Percentiles rank a stretch among this genome's conserved stretches.
phyloP scores from a whole-genome alignment of 352 stramenopile species.

The Phytophthora colocasiae region DNA sequence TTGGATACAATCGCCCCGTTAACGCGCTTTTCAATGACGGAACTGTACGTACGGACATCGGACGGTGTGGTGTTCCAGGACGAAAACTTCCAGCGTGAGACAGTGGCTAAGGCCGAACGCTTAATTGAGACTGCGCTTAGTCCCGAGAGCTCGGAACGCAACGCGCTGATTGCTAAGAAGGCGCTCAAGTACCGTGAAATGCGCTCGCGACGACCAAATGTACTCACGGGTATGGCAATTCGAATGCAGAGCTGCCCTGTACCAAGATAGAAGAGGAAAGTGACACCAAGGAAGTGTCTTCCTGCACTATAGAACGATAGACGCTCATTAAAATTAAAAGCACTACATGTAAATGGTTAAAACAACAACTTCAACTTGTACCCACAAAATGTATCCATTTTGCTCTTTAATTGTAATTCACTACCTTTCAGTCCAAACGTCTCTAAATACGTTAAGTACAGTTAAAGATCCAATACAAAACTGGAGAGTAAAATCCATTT shows the following conservation, averaged over 20 bases:
- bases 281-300: neutral
- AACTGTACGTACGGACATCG: constrained; percentile 36
- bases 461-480: constrained; percentile 1
- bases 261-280: neutral
- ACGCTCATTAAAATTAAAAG: neutral
- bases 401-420: constrained; percentile 5
- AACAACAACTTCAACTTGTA: constrained; percentile 14
- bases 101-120: constrained; percentile 32
- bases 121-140: constrained; percentile 34
- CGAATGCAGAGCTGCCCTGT: constrained; percentile 33
- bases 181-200: constrained; percentile 43
- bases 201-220: constrained; percentile 27
- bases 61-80: constrained; percentile 41
- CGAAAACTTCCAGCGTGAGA: constrained; percentile 40
- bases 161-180: constrained; percentile 42
- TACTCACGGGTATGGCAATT: constrained; percentile 1
- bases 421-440: neutral
- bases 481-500: neutral
- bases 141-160: constrained; percentile 38
- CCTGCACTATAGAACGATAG: constrained; percentile 13
- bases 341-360: too few relatives aligned
- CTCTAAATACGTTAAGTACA: neutral
- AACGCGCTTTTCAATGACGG: constrained; percentile 18
- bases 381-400: constrained; percentile 15
- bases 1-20: neutral